These are phyloP conservation scores for Penicillium rolfsii DNA, from an alignment of 2,329 filamentous ascomycete species.

Conservation along the genomic window DNA sequence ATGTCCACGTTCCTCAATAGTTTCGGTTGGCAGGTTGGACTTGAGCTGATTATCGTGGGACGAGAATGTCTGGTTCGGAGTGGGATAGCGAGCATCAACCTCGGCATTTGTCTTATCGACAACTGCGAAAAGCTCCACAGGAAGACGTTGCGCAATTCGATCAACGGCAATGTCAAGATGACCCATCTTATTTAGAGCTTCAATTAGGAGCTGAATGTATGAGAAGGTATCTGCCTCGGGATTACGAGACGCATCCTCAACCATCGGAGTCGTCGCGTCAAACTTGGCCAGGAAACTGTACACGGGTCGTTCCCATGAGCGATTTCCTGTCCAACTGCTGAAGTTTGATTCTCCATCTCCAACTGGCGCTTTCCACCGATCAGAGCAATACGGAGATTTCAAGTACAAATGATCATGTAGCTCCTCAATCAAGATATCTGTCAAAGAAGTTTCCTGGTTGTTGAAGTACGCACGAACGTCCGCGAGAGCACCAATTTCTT, in stretches of 20 bases:
- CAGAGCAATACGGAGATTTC: slow-evolving; percentile 96
- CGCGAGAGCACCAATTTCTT: slow-evolving; percentile 83
- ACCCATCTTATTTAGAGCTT: slow-evolving; percentile 86
- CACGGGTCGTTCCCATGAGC: slow-evolving; percentile 57
- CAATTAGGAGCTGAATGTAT: slow-evolving; percentile 84
- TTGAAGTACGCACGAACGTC: slow-evolving; percentile 86
- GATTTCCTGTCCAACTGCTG: slow-evolving; percentile 35
- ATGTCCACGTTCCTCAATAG: slow-evolving; percentile 76
- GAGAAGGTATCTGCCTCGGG: slow-evolving; percentile 94
- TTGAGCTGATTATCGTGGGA: slow-evolving; percentile 49
- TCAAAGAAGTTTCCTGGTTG: slow-evolving; percentile 89
- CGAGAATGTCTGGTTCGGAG: slow-evolving; percentile 61
- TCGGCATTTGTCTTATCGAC: slow-evolving; percentile 95
- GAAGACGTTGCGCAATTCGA: slow-evolving; percentile 86
- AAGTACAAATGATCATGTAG: slow-evolving; percentile 96
- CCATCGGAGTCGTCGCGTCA: slow-evolving; percentile 60
- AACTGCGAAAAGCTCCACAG: slow-evolving; percentile 89
- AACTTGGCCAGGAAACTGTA: slow-evolving; percentile 62
- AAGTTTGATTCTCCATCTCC: slow-evolving; percentile 40
- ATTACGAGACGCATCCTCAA: slow-evolving; percentile 89
- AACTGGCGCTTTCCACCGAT: slow-evolving; percentile 81
- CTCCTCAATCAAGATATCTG: slow-evolving; percentile 96
- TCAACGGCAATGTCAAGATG: slow-evolving; percentile 84
- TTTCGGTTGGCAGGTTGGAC: slow-evolving; percentile 65
- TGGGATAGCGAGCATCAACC: slow-evolving; percentile 90